These are phyloP conservation scores for Chalciporus sp. DNA, from an alignment of 1,284 basidiomycete genomes.

Conservation along the genomic window DNA sequence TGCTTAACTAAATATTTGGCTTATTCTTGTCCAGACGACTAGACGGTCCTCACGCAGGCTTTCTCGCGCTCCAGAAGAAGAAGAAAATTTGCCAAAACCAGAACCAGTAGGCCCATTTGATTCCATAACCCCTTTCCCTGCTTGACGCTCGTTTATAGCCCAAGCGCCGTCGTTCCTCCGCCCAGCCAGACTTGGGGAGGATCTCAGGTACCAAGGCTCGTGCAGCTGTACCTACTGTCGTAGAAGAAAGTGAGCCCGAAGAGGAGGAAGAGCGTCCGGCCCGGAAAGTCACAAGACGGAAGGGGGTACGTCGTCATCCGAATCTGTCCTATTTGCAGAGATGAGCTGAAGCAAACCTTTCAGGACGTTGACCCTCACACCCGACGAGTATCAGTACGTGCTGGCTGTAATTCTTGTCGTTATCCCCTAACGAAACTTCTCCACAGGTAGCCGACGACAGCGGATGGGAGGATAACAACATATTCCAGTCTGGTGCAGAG, in stretches of 20 bases:
- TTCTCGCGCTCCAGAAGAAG: conserved; percentile 49
- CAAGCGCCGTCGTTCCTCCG: conserved; percentile 67
- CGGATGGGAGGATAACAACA: conserved; percentile 84
- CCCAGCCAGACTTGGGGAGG: conserved; percentile 65
- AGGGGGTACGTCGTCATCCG: conserved; percentile 45
- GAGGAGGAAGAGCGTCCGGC: conserved; percentile 58
- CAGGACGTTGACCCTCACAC: conserved; percentile 50
- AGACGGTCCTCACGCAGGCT: conserved; percentile 47
- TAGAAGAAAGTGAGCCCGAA: conserved; percentile 80
- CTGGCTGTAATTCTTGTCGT: not conserved
- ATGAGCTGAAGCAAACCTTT: conserved; percentile 33
- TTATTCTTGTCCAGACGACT: conserved; percentile 22
- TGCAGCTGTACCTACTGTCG: conserved; percentile 46
- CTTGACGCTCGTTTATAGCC: conserved; percentile 39
- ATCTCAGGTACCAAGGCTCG: conserved; percentile 43
- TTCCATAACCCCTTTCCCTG: conserved; percentile 1
- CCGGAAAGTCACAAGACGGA: conserved; percentile 64
- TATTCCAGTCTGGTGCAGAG: conserved; percentile 81
- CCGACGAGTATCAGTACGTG: conserved; percentile 52
- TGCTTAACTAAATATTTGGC: conserved; percentile 2
- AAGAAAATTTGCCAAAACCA: conserved; percentile 42
- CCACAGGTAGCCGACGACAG: conserved; percentile 55
- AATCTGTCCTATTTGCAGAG: not conserved
- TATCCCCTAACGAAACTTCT: conserved; percentile 5
- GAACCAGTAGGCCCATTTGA: conserved; percentile 47